A percentile compares a stretch with the other conserved stretches of the same genome.
Conservation (phyloP, 371 early-diverging fungal species). For the Saksenaea oblongispora region DNA sequence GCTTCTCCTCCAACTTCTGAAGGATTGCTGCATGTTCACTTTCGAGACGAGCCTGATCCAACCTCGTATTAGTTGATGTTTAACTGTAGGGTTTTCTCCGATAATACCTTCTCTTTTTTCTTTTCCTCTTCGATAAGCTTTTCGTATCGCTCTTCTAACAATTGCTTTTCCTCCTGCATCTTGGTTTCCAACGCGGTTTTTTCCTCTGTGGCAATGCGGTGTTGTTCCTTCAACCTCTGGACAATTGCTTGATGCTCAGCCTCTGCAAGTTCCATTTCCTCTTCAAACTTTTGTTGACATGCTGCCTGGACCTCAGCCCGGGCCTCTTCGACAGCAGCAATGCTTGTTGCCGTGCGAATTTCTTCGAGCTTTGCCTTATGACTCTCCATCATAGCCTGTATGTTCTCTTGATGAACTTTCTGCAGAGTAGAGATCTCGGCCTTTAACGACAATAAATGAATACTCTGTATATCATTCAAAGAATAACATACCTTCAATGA, state of each 20-base stretch:
- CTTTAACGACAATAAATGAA: constrained; percentile 4
- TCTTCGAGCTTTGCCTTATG: constrained; percentile 21
- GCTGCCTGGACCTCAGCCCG: constrained; percentile 16
- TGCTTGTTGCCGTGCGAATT: constrained; percentile 12
- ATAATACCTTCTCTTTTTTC: constrained; percentile 6
- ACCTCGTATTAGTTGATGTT: neutral
- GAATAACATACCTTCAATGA: constrained; percentile 1
- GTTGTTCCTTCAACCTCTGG: constrained; percentile 7
- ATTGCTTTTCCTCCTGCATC: constrained; percentile 7
- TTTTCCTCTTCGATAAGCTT: constrained; percentile 10
- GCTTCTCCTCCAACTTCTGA: constrained; percentile 9
- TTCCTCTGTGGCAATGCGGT: constrained; percentile 1
- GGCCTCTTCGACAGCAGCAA: constrained; percentile 11
- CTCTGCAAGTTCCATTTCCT: constrained; percentile 7
- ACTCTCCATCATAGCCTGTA: constrained; percentile 7
- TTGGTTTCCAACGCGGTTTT: neutral
- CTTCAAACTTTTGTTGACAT: constrained; percentile 14
- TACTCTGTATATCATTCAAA: neutral
- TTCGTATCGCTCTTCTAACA: constrained; percentile 14
- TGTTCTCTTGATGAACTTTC: constrained; percentile 13
- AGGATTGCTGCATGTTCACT: constrained; percentile 6
- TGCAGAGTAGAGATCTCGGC: constrained; percentile 19
- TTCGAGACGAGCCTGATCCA: constrained; percentile 10
- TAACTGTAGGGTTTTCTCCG: neutral
- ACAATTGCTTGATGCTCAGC: constrained; percentile 3